A percentile compares a stretch with the other conserved stretches of the same genome.
Conservation (phyloP, 1,139 yeast genomes). For the Suhomyces bribrorum region DNA sequence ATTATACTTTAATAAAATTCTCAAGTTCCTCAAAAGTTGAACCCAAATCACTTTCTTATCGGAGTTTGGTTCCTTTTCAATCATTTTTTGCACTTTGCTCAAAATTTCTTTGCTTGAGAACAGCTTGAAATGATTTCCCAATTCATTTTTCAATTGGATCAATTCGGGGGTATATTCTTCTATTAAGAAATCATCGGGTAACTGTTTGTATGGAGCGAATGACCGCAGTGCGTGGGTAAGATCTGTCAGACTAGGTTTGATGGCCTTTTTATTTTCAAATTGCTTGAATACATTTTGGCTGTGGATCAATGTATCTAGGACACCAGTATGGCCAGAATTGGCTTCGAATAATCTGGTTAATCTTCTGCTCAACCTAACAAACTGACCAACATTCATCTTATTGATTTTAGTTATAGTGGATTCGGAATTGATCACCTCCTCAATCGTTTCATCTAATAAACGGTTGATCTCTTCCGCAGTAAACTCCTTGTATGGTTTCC, state of each 20-base stretch:
- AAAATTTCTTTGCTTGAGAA: slow-evolving; percentile 16
- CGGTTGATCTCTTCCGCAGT: slow-evolving; percentile 17
- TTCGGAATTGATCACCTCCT: slow-evolving; percentile 16
- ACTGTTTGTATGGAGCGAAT: slow-evolving; percentile 26
- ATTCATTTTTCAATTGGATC: slow-evolving; percentile 24
- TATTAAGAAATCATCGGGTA: slow-evolving; percentile 40
- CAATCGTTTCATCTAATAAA: slow-evolving; percentile 23
- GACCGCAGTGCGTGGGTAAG: neutral
- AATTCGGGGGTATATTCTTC: slow-evolving; percentile 40
- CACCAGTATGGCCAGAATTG: slow-evolving; percentile 24
- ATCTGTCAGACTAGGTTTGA: neutral
- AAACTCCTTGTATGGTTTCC: slow-evolving; percentile 10
- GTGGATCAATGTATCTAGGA: slow-evolving; percentile 23
- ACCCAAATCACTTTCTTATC: slow-evolving; percentile 26
- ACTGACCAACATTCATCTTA: slow-evolving; percentile 11
- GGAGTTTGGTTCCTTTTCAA: slow-evolving; percentile 13
- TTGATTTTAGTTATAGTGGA: slow-evolving; percentile 7
- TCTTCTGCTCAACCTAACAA: slow-evolving; percentile 18
- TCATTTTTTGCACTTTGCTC: slow-evolving; percentile 16
- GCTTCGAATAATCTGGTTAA: slow-evolving; percentile 20
- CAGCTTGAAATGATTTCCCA: slow-evolving; percentile 23
- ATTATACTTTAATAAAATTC: slow-evolving; percentile 36
- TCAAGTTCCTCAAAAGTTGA: slow-evolving; percentile 35
- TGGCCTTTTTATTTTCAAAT: slow-evolving; percentile 16
- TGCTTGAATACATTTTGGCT: slow-evolving; percentile 13